phyloP scores from a whole-genome alignment of 2,329 filamentous ascomycete genomes.

The Calonectria fujianensis region DNA sequence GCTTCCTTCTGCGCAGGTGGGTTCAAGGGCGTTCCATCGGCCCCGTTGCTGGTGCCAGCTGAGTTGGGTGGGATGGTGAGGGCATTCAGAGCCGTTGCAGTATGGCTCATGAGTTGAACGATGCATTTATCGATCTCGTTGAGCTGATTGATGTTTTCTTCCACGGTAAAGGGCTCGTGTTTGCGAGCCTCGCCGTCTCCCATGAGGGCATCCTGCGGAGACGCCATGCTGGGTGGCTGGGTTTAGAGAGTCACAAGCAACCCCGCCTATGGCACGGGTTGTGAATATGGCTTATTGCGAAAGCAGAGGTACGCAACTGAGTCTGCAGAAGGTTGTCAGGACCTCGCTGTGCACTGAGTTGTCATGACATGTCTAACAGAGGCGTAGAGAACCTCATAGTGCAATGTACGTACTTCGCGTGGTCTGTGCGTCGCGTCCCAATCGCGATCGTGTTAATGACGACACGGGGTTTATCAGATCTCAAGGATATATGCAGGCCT shows the following conservation, averaged over 20 bases:
- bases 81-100: conserved; percentile 67
- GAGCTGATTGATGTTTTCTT: conserved; percentile 87
- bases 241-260: background rate
- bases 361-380: conserved; percentile 9
- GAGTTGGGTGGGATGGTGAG: conserved; percentile 61
- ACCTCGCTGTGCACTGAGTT: background rate
- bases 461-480: background rate
- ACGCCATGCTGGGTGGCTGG: conserved; percentile 53
- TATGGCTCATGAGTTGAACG: conserved; percentile 65
- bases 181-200: conserved; percentile 51
- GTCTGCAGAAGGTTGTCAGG: background rate
- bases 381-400: conserved; percentile 17
- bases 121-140: conserved; percentile 83
- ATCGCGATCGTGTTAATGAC: conserved; percentile 22
- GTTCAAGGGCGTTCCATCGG: conserved; percentile 58
- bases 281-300: background rate
- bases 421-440: conserved; percentile 26
- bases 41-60: conserved; percentile 40
- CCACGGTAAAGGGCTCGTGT: conserved; percentile 78
- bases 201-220: conserved; percentile 59
- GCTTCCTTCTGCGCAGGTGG: conserved; percentile 71
- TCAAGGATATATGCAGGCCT: background rate
- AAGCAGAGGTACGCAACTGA: background rate
- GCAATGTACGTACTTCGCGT: conserved; percentile 6
- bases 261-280: background rate